A percentile compares a stretch with the other conserved stretches of the same genome.
Conservation (phyloP, 768 basidiomycete genomes). For the Phanerochaete carnosa region DNA sequence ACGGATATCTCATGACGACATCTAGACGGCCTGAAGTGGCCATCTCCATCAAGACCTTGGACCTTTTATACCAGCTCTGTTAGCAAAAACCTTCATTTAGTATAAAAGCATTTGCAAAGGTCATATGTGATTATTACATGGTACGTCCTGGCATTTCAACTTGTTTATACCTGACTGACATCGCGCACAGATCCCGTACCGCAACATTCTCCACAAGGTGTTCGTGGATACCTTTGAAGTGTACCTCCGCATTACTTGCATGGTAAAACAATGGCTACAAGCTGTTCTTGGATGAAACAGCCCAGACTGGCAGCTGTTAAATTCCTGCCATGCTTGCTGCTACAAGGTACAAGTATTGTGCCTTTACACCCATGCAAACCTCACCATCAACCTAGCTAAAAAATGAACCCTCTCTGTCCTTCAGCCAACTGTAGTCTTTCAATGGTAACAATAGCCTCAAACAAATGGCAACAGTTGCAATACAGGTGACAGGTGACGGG, state of each 20-base stretch:
- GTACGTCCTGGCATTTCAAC: not conserved
- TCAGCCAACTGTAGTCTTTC: conserved; percentile 18
- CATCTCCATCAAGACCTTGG: conserved; percentile 1
- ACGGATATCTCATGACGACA: not conserved
- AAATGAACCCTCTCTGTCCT: conserved; percentile 27
- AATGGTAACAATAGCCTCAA: conserved; percentile 21
- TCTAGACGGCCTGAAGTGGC: not conserved
- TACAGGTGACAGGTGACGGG: conserved; percentile 14
- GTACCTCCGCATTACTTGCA: conserved; percentile 27
- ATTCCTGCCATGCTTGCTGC: conserved; percentile 35
- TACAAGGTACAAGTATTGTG: conserved; percentile 26
- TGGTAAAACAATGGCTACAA: conserved; percentile 19
- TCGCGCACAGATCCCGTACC: conserved; percentile 30
- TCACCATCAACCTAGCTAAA: conserved; percentile 19
- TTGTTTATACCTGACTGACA: too few relatives aligned
- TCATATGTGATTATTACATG: conserved; percentile 5
- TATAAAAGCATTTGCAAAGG: conserved; percentile 4
- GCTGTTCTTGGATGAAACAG: conserved; percentile 24
- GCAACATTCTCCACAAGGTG: conserved; percentile 14
- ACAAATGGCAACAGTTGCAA: conserved; percentile 22
- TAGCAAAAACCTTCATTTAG: conserved; percentile 4
- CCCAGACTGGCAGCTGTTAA: conserved; percentile 30
- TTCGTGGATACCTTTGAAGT: conserved; percentile 34
- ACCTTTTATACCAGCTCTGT: not conserved
- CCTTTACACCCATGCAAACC: not conserved